A percentile compares a stretch with the other conserved stretches of the same genome.
These are phyloP conservation scores for Castanea mollissima DNA, from an alignment of 306 rosid species.

Conservation along the genomic window DNA sequence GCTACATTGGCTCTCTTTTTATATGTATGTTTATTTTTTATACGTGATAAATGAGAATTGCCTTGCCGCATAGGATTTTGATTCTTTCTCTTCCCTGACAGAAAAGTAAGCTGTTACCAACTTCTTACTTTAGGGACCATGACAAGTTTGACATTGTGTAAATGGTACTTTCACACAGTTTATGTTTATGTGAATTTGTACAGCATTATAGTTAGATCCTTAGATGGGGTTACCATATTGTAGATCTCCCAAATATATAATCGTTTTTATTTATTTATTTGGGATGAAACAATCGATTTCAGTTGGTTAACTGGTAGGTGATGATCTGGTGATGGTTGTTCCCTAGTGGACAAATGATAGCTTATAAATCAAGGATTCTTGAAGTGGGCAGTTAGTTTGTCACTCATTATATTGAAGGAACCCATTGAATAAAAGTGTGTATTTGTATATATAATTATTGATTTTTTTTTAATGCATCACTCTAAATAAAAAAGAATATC, in stretches of 20 bases:
- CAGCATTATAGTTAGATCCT: background rate
- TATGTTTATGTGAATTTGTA: background rate
- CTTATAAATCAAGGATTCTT: background rate
- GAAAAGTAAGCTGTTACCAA: slow-evolving; percentile 50
- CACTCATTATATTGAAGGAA: background rate
- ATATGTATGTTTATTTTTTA: background rate
- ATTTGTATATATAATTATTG: background rate
- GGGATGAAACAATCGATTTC: background rate
- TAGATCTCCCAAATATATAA: background rate
- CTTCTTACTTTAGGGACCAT: slow-evolving; percentile 43
- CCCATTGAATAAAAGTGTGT: background rate
- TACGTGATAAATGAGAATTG: background rate
- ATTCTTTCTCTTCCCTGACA: background rate
- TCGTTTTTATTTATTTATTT: no score
- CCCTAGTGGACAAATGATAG: background rate
- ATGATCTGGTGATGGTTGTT: background rate
- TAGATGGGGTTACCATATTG: background rate
- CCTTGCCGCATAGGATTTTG: background rate
- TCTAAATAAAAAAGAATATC: no score
- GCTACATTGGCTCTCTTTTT: slow-evolving; percentile 7
- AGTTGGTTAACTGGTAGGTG: background rate
- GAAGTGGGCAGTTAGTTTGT: background rate
- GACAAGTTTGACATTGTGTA: slow-evolving; percentile 36
- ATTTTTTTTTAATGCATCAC: background rate
- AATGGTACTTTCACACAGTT: slow-evolving; percentile 21